A percentile compares a stretch with the other conserved stretches of the same genome.
Evolutionary conservation across 208 protist species (phyloP).

Genomic region (Leishmania major): DNA sequence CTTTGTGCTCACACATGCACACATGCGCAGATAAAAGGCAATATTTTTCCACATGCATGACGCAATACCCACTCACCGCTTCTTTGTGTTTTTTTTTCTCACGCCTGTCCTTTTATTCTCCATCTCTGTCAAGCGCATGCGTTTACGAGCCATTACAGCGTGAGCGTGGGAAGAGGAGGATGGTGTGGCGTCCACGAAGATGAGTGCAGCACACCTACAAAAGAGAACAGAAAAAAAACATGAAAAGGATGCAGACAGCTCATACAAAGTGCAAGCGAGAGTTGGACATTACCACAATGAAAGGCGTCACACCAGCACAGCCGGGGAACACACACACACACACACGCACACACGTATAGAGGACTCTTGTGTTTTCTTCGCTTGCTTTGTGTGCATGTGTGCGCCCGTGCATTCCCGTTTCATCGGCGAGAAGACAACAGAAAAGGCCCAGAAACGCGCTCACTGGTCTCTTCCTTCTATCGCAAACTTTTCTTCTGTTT

Average conservation of each 20-base stretch:
- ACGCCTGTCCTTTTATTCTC: background rate
- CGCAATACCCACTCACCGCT: background rate
- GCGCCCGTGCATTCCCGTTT: background rate
- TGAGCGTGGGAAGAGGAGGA: background rate
- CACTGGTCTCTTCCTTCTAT: background rate
- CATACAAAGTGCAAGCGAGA: background rate
- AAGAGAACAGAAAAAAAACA: background rate
- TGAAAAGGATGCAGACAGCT: background rate
- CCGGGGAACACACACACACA: background rate
- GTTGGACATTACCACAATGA: background rate
- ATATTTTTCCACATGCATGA: background rate
- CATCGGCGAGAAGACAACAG: background rate
- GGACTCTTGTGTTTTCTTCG: background rate
- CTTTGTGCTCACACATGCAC: background rate
- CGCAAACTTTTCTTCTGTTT: background rate
- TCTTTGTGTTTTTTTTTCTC: background rate
- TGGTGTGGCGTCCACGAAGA: background rate
- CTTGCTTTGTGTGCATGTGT: constrained; percentile 1
- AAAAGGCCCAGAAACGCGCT: background rate
- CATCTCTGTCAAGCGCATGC: background rate
- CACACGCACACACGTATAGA: background rate
- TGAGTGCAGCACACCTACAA: background rate
- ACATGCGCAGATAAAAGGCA: background rate
- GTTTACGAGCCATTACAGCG: background rate
- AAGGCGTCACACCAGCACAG: background rate